phyloP scores from a whole-genome alignment of 352 stramenopile species.

The Pythium catenulatum region DNA sequence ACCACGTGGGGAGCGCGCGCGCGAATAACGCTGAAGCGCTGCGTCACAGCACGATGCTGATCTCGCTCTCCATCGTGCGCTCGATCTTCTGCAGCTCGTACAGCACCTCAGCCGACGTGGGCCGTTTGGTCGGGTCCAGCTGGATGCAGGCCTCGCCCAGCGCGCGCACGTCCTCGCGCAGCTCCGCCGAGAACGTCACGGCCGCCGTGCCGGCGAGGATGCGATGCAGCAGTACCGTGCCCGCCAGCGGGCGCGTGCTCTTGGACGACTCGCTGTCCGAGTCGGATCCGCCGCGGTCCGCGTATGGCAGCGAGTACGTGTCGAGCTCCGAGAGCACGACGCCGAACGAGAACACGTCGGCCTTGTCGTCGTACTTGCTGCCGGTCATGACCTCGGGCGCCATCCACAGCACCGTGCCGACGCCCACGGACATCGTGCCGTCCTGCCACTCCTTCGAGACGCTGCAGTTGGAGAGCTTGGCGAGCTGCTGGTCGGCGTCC shows the following conservation, averaged over 20 bases:
- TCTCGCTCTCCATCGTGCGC: neutral
- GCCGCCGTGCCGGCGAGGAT: conserved; percentile 16
- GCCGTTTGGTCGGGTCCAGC: conserved; percentile 6
- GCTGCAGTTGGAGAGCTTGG: conserved; percentile 65
- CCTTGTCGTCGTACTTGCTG: conserved; percentile 48
- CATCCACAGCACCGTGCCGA: conserved; percentile 68
- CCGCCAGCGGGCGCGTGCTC: neutral
- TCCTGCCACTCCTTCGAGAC: conserved; percentile 53
- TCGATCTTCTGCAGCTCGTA: conserved; percentile 33
- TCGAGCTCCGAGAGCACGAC: conserved; percentile 25
- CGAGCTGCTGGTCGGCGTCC: conserved; percentile 47
- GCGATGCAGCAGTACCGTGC: conserved; percentile 21
- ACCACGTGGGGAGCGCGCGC: too few relatives aligned
- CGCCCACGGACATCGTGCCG: conserved; percentile 61
- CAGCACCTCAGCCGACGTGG: conserved; percentile 20
- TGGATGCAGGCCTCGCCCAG: conserved; percentile 2
- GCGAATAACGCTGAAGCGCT: neutral
- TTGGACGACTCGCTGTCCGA: neutral
- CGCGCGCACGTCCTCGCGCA: neutral
- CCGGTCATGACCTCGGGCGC: conserved; percentile 63
- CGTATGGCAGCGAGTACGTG: conserved; percentile 23
- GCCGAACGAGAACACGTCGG: conserved; percentile 27
- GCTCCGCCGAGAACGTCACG: conserved; percentile 7
- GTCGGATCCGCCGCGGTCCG: conserved; percentile 13
- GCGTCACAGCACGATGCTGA: neutral